These are phyloP conservation scores for Sonneratia alba DNA, from an alignment of 345 rosid species.

Conservation along the genomic window DNA sequence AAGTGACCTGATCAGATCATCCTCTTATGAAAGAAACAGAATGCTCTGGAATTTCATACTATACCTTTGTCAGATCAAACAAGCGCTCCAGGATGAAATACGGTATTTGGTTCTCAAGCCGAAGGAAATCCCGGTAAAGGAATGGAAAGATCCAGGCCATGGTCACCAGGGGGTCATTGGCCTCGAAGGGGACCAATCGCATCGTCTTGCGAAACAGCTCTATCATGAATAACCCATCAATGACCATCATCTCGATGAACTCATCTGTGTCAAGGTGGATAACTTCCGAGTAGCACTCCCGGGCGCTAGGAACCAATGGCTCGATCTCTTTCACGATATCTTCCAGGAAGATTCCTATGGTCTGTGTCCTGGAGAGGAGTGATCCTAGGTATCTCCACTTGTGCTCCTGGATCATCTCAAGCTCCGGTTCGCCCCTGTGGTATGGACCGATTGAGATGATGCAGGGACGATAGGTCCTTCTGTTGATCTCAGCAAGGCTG, in stretches of 20 bases:
- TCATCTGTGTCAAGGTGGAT: conserved; percentile 29
- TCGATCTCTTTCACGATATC: conserved; percentile 31
- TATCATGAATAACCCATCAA: conserved; percentile 55
- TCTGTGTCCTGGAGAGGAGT: conserved; percentile 28
- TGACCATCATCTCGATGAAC: conserved; percentile 61
- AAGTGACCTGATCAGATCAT: background rate
- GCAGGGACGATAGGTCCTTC: conserved; percentile 50
- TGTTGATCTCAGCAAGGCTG: conserved; percentile 43
- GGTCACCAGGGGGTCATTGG: conserved; percentile 54
- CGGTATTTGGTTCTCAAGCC: conserved; percentile 58
- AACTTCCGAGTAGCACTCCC: conserved; percentile 62
- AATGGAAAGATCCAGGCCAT: conserved; percentile 72
- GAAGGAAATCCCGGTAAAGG: conserved; percentile 51
- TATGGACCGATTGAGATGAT: conserved; percentile 72
- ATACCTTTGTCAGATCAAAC: conserved; percentile 32
- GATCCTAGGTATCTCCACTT: conserved; percentile 59
- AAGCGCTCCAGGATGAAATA: conserved; percentile 52
- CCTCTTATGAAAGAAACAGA: background rate
- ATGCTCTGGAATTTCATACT: background rate
- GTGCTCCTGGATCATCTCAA: conserved; percentile 69
- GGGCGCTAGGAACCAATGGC: conserved; percentile 32
- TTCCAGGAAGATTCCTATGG: conserved; percentile 24
- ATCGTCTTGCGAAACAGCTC: conserved; percentile 55
- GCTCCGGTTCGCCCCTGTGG: conserved; percentile 36
- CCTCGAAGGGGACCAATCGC: conserved; percentile 25